Evolutionary conservation across 345 rosid species (phyloP), one percentile per base, ranked within the genome.

Genomic region (Barbarea vulgaris): DNA sequence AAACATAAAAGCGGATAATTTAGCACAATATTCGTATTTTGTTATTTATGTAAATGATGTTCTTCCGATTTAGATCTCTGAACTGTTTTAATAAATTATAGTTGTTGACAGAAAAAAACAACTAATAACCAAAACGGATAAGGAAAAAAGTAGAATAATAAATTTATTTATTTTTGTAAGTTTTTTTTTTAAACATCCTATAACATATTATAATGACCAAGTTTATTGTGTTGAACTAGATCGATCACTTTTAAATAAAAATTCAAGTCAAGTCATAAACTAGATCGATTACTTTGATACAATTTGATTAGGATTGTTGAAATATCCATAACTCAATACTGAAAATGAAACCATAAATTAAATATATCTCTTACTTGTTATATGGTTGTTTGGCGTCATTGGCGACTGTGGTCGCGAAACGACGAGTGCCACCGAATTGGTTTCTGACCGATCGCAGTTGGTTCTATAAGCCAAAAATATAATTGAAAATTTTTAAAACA

Each of bases 331-430:
- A 44, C 46, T 19, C 14, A 25, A 25, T 44, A 46, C 17, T 41
- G 10, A 70, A 71, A 71, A 1, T 24, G 1, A 57, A 46, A 64
- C 33, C 6, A 13, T 42, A 58, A 46, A n/a, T 64, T 2, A 64
- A 13, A 13, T 47, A 36, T 11, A 69, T 70, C 7, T 46, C 68
- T 21, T 77, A 77, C 81, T 77, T 77, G 48, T 77, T 72, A 65
- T 71, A 77, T 39, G 64, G 18, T 58, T 50, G 22, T 57, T 71
- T 77, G 62, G 56, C 63, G 5, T 14, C 68, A 65, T 51, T n/a
- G 9, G 77, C 28, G 50, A 51, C 57, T 18, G 73, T 21, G 72
- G 73, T 64, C 19, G 81, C 81, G 22, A 36, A 77, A 50, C 72
- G 41, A 6, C 77, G 67, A 65, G 56, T 17, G 61, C 63, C 50